Evolutionary conservation across 768 basidiomycete genomes (phyloP).

Genomic region (Austroboletus eburneus): DNA sequence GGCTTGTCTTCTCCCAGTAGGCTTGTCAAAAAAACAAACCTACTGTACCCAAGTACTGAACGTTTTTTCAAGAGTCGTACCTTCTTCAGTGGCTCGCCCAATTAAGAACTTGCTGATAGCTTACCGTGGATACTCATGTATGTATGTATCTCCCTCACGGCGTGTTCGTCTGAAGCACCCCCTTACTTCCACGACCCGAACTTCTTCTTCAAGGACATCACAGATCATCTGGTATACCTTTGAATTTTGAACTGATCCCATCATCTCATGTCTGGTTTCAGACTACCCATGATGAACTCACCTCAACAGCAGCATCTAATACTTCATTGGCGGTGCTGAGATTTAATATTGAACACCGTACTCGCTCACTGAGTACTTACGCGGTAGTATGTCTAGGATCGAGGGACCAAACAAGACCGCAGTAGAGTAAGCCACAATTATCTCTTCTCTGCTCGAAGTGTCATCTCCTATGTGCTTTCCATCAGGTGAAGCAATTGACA

Average conservation of each 20-base stretch:
- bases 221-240: conserved; percentile 1
- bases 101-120: too few species aligned
- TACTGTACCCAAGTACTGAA: too few species aligned
- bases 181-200: background rate
- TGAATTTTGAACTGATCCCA: background rate
- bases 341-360: background rate
- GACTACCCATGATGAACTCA: background rate
- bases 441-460: background rate
- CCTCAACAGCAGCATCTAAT: background rate
- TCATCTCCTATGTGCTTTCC: conserved; percentile 5
- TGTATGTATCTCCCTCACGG: background rate
- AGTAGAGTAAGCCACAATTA: background rate
- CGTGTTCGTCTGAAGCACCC: conserved; percentile 1
- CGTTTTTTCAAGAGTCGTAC: too few species aligned
- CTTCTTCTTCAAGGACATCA: background rate
- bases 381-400: background rate
- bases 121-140: background rate
- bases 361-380: conserved; percentile 11
- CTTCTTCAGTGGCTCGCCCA: too few species aligned
- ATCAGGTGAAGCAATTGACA: too few species aligned
- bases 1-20: too few species aligned
- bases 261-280: background rate
- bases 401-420: conserved; percentile 1
- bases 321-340: background rate
- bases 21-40: too few species aligned